Evolutionary conservation across 2,329 filamentous ascomycete species (phyloP).

Genomic region (Paecilomyces sp.): DNA sequence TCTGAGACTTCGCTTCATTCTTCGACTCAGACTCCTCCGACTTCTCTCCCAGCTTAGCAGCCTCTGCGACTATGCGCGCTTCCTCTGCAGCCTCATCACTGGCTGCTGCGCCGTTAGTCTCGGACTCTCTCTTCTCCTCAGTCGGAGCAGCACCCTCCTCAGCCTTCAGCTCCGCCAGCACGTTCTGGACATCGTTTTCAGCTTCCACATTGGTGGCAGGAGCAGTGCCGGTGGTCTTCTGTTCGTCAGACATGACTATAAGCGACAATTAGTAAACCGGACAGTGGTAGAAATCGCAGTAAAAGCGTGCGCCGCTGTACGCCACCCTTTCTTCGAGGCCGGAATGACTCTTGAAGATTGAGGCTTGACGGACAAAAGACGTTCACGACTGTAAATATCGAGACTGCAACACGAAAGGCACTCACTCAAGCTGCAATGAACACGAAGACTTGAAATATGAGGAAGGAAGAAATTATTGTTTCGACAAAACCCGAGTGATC

Average conservation of each 20-base stretch:
- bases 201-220: constrained; percentile 31
- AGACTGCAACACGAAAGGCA: not conserved
- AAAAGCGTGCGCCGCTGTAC: not conserved
- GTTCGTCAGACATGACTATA: constrained; percentile 29
- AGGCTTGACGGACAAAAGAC: not conserved
- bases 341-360: not conserved
- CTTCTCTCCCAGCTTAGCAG: constrained; percentile 29
- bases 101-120: constrained; percentile 2
- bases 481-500: constrained; percentile 1
- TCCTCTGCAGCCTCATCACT: constrained; percentile 23
- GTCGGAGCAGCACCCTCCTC: constrained; percentile 10
- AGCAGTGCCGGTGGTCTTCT: constrained; percentile 20
- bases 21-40: constrained; percentile 29
- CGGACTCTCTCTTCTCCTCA: constrained; percentile 2
- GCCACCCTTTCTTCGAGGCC: not conserved
- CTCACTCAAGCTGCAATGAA: not conserved
- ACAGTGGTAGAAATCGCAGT: not conserved
- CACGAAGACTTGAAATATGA: not conserved
- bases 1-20: constrained; percentile 12
- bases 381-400: not conserved
- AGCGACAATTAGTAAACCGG: not conserved
- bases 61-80: constrained; percentile 30
- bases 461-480: not conserved
- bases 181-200: constrained; percentile 40
- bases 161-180: constrained; percentile 39